Conservation (phyloP, 768 basidiomycete species). For the Mycena capillaripes region DNA sequence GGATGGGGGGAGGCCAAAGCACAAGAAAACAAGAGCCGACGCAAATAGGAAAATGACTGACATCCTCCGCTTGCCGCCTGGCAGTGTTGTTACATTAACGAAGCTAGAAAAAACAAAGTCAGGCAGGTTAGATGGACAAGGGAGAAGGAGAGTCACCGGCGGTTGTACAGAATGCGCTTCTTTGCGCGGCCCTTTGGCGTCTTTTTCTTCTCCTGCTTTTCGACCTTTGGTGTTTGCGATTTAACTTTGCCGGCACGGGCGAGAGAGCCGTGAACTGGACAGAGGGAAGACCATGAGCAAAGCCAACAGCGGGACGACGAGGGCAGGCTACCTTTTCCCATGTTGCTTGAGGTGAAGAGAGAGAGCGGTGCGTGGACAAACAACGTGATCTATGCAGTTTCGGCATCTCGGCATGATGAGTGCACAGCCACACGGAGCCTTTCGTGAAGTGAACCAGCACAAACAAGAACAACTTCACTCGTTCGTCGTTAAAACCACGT, state of each 20-base stretch:
- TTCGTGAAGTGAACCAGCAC: too few species aligned
- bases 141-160: constrained; percentile 69
- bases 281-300: constrained; percentile 20
- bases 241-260: constrained; percentile 99
- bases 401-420: too few species aligned
- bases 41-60: constrained; percentile 63
- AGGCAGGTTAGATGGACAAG: constrained; percentile 15
- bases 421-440: too few species aligned
- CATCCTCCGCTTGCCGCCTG: constrained; percentile 97
- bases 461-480: too few species aligned
- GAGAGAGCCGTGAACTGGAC: constrained; percentile 96
- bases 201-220: constrained; percentile 99
- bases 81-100: constrained; percentile 93
- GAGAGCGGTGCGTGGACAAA: too few species aligned
- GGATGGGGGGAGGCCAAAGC: not conserved
- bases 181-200: constrained; percentile 96
- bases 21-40: constrained; percentile 6
- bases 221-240: constrained; percentile 98
- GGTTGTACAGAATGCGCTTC: constrained; percentile 95
- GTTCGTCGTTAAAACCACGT: too few species aligned
- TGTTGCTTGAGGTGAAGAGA: constrained; percentile 67
- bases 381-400: too few species aligned
- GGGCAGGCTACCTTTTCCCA: constrained; percentile 75
- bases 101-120: constrained; percentile 66
- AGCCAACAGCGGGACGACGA: constrained; percentile 31